Evolutionary conservation across 2,329 filamentous ascomycete species (phyloP), one percentile per base, ranked within the genome.

Genomic region (Dendrostoma leiphaemia): DNA sequence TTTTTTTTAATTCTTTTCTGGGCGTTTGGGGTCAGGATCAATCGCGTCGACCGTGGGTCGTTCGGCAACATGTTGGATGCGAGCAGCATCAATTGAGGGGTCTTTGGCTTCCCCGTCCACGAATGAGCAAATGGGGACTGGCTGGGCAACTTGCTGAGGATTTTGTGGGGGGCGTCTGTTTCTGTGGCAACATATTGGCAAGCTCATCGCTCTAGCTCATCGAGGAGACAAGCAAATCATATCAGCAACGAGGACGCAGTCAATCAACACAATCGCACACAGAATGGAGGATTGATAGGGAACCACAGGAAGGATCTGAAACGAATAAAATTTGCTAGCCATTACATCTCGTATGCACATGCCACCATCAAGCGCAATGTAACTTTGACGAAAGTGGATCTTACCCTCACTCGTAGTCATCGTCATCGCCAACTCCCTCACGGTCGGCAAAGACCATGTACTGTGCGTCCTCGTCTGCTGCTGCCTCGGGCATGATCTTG

Each of bases 391-490:
- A 37, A 21, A 24, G 21, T 6, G 17, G 23, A 21, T 40, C 28
- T 46, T 15, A 28, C 51, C 29, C 9, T 51, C 23, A 73, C 48
- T 82, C 74, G 59, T 80, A 80, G 46, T 75, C 68, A 34, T 83
- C 80, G 52, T 89, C 84, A 29, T 81, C 81, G 56, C 71, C 74
- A 26, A 74, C 74, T 13, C 77, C 79, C 65, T 91, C 86, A 23
- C 90, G 80, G 56, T 94, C 89, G 46, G 86, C 81, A 67, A 96
- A 96, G 19, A 80, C 75, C 81, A 97, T 85, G 63, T 94, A 97
- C 41, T 80, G 70, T 24, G 59, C 48, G 6, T 64, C 68, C 17
- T 74, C 72, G 17, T 75, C 74, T 17, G 73, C 73, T 1, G 68
- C 73, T 4, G 79, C 76, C 1, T 74, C 71, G 9, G 79, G 43